Percentiles rank a stretch among this genome's conserved stretches.
These are phyloP conservation scores for Mycosphaerella arachidis DNA, from an alignment of 2,329 filamentous ascomycete genomes.

Conservation along the genomic window DNA sequence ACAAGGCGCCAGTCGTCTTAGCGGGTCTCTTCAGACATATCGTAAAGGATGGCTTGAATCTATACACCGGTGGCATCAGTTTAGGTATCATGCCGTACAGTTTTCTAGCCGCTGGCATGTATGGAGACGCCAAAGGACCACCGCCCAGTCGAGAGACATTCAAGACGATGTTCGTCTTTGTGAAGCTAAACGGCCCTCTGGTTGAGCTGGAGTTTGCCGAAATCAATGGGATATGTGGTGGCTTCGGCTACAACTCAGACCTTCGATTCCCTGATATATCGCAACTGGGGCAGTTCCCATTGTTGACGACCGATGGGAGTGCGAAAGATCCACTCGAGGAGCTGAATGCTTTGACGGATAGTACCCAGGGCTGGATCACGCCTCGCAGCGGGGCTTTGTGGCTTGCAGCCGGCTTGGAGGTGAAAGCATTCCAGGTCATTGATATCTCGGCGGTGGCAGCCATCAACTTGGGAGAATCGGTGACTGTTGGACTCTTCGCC, in stretches of 20 bases:
- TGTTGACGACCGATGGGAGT: conserved; percentile 2
- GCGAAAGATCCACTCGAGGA: conserved; percentile 1
- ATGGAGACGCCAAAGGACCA: conserved; percentile 3
- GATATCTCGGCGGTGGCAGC: conserved; percentile 2
- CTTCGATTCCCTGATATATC: conserved; percentile 4
- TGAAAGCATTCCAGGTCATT: conserved; percentile 4
- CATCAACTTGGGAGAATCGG: conserved; percentile 5
- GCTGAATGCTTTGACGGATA: conserved; percentile 4
- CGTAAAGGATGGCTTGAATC: not conserved
- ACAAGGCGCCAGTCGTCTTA: conserved; percentile 2
- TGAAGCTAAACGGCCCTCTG: conserved; percentile 11
- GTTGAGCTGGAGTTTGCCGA: conserved; percentile 11
- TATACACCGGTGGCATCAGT: conserved; percentile 7
- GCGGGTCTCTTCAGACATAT: conserved; percentile 7
- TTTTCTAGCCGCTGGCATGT: conserved; percentile 11
- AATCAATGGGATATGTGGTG: conserved; percentile 6
- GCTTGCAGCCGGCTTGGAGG: conserved; percentile 9
- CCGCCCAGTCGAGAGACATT: not conserved
- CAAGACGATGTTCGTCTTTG: conserved; percentile 12
- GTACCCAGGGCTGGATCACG: not conserved
- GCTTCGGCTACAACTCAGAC: conserved; percentile 13
- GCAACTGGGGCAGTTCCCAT: conserved; percentile 7
- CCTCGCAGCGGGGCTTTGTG: conserved; percentile 7
- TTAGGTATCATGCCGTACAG: conserved; percentile 5
- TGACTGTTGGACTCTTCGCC: conserved; percentile 9